These are phyloP conservation scores for Wallemia ichthyophaga DNA, from an alignment of 1,284 basidiomycete species.

Conservation along the genomic window DNA sequence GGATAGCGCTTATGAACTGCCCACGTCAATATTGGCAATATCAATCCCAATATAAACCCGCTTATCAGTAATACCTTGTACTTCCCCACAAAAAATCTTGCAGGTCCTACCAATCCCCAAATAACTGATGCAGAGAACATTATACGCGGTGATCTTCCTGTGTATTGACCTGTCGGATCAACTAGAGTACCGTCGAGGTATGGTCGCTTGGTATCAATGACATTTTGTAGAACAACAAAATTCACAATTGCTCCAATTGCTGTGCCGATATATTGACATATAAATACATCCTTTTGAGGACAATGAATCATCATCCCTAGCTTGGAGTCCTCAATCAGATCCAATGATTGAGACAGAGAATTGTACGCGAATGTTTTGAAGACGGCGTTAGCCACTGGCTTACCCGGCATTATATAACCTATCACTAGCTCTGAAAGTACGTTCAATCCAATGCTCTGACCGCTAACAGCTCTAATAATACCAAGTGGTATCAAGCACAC, in stretches of 20 bases:
- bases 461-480: slow-evolving; percentile 12
- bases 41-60: slow-evolving; percentile 11
- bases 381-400: slow-evolving; percentile 11
- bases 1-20: slow-evolving; percentile 9
- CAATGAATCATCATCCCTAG: slow-evolving; percentile 13
- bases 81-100: slow-evolving; percentile 16
- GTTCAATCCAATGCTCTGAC: slow-evolving; percentile 12
- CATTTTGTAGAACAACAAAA: slow-evolving; percentile 10
- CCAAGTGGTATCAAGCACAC: slow-evolving; percentile 17
- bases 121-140: slow-evolving; percentile 14
- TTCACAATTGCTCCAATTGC: slow-evolving; percentile 5
- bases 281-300: slow-evolving; percentile 16
- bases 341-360: not conserved
- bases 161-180: slow-evolving; percentile 17
- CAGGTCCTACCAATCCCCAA: slow-evolving; percentile 16
- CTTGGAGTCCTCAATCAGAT: slow-evolving; percentile 7
- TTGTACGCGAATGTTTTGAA: slow-evolving; percentile 8
- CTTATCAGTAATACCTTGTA: slow-evolving; percentile 8
- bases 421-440: slow-evolving; percentile 17
- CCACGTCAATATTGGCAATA: slow-evolving; percentile 12
- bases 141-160: slow-evolving; percentile 9
- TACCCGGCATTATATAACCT: slow-evolving; percentile 13
- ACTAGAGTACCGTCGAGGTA: slow-evolving; percentile 16
- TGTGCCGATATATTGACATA: slow-evolving; percentile 14
- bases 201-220: slow-evolving; percentile 10